These are phyloP conservation scores for Arthrobotrys sinensis DNA, from an alignment of 2,329 filamentous ascomycete species.

Conservation along the genomic window DNA sequence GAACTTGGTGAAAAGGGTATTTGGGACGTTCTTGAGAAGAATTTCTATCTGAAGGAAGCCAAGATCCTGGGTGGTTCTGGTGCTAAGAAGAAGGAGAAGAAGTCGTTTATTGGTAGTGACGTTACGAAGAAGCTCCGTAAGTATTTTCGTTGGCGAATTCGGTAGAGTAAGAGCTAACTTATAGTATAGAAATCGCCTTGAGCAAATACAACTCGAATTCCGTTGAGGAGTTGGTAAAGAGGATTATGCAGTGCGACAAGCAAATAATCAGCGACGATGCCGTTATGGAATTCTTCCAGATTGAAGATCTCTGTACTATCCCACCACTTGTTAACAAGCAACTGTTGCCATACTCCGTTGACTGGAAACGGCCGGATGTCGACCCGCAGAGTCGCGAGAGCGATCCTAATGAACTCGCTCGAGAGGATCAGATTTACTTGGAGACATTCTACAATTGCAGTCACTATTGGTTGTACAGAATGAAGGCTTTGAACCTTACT, in stretches of 20 bases:
- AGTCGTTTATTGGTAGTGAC: conserved; percentile 95
- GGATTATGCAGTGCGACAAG: conserved; percentile 94
- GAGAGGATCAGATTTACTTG: conserved; percentile 95
- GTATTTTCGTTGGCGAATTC: conserved; percentile 63
- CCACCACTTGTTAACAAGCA: conserved; percentile 90
- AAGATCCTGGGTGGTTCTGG: conserved; percentile 81
- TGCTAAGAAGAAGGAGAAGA: conserved; percentile 84
- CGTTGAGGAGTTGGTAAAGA: conserved; percentile 87
- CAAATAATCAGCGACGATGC: conserved; percentile 90
- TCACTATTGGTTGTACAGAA: conserved; percentile 98
- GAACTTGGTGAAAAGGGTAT: conserved; percentile 96
- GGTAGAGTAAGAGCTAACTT: conserved; percentile 10
- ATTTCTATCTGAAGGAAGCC: conserved; percentile 97
- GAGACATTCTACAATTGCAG: conserved; percentile 94
- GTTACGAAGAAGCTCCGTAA: conserved; percentile 87
- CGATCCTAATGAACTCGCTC: conserved; percentile 88
- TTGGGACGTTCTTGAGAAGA: conserved; percentile 94
- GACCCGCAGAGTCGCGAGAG: conserved; percentile 80
- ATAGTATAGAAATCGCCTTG: conserved; percentile 79
- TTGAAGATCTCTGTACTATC: conserved; percentile 92
- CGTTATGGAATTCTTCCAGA: conserved; percentile 96
- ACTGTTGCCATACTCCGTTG: conserved; percentile 94
- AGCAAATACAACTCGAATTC: conserved; percentile 90
- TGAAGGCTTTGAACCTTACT: conserved; percentile 89
- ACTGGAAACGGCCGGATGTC: conserved; percentile 93